phyloP scores from a whole-genome alignment of 345 rosid species.

The Stellera chamaejasme region DNA sequence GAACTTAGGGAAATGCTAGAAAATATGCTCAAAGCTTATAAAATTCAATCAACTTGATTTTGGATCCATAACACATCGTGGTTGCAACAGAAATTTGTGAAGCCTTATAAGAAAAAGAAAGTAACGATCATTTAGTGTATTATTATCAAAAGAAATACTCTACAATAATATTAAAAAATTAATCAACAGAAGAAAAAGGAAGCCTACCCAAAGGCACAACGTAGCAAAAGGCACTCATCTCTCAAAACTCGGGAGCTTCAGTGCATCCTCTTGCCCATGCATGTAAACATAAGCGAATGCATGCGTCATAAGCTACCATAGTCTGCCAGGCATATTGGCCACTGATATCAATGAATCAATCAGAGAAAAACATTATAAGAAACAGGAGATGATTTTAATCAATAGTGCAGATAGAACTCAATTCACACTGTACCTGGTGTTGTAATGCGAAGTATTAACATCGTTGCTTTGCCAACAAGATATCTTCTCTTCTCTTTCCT shows the following conservation, averaged over 20 bases:
- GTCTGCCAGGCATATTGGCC: constrained; percentile 94
- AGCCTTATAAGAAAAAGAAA: constrained; percentile 30
- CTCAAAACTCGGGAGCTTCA: constrained; percentile 91
- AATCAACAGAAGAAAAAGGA: constrained; percentile 10
- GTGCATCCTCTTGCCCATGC: constrained; percentile 85
- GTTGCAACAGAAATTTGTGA: constrained; percentile 82
- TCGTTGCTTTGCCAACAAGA: constrained; percentile 38
- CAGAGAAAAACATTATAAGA: constrained; percentile 7
- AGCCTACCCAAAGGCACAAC: constrained; percentile 88
- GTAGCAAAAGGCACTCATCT: constrained; percentile 81
- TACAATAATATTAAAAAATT: not conserved
- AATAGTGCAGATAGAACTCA: constrained; percentile 1
- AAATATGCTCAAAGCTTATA: too few relatives aligned
- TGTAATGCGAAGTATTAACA: constrained; percentile 40
- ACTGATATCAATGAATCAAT: constrained; percentile 28
- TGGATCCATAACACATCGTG: constrained; percentile 65
- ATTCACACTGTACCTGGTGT: constrained; percentile 43
- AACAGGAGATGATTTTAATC: not conserved
- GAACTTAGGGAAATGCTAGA: too few relatives aligned
- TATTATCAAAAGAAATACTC: too few relatives aligned
- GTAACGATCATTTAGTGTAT: not conserved
- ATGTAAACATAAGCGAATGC: constrained; percentile 70
- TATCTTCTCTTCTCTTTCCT: constrained; percentile 33
- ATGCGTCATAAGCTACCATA: constrained; percentile 90
- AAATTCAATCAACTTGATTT: too few relatives aligned